Evolutionary conservation across 2,329 filamentous ascomycete genomes (phyloP), one percentile per base, ranked within the genome.

Genomic region (Aspergillus texensis): DNA sequence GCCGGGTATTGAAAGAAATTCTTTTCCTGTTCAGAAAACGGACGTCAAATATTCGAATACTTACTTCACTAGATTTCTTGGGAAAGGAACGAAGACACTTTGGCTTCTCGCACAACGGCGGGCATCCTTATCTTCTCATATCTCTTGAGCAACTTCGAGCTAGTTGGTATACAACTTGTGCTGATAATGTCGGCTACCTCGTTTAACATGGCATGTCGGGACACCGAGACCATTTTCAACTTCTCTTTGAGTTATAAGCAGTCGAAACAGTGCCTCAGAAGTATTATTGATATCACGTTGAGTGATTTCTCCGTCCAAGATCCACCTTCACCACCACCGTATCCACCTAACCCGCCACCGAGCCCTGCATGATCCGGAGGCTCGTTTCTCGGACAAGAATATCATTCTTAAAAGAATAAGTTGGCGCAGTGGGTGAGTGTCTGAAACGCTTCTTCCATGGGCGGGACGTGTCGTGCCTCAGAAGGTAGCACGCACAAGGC

Each of bases 261-360:
- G 9, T 24, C n/a, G 50, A 30, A 24, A 57, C 32, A 16, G 19
- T 6, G 21, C 24, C 14, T 26, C 32, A 55, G 21, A 24, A 24
- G 52, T 19, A 52, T 14, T 55, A 14, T 21, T 11, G 41, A 45
- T 24, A 55, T 57, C 50, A 46, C 56, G 16, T 52, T 57, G 36
- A 36, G 43, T 39, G 36, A 60, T 39, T 55, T 39, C 28, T 69
- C 66, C 2, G 67, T 68, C 14, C 64, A 70, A 57, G 68, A 70
- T 58, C 73, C 74, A 30, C 70, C 72, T 39, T 75, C 74, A 36
- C 73, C 74, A 9, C 66, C 72, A 19, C 78, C 77, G 46, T 75
- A 73, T 26, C 78, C 78, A 55, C 75, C 77, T 21, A 78, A 79
- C 62, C 78, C 78, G 26, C 78, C 78, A 45, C 77, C 77, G 50